phyloP scores from a whole-genome alignment of 2,329 filamentous ascomycete genomes.

The Fusarium camptoceras region DNA sequence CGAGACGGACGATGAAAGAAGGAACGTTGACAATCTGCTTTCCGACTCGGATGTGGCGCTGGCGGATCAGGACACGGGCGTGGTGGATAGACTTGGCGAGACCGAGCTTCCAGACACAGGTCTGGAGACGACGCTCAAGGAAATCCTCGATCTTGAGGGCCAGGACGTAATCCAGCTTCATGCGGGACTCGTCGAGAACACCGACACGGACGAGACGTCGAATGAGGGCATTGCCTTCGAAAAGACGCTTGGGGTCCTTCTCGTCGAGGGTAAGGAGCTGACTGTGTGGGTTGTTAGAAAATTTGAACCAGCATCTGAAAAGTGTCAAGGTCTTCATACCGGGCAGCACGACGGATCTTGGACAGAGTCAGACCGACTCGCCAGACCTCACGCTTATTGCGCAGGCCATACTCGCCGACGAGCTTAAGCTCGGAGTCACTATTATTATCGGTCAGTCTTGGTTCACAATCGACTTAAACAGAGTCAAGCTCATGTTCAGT shows the following conservation, averaged over 20 bases:
- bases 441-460: constrained; percentile 73
- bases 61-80: constrained; percentile 99
- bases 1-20: constrained; percentile 98
- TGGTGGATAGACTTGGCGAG: constrained; percentile 99
- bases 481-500: constrained; percentile 98
- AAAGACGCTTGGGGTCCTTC: constrained; percentile 99
- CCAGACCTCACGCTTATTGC: constrained; percentile 99
- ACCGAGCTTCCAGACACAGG: constrained; percentile 99
- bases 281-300: constrained; percentile 67
- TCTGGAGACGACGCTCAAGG: constrained; percentile 99
- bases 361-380: constrained; percentile 99
- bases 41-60: constrained; percentile 99
- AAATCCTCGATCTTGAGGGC: constrained; percentile 99
- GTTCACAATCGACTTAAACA: constrained; percentile 90
- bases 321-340: constrained; percentile 66
- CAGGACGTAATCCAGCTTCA: constrained; percentile 99
- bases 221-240: constrained; percentile 99
- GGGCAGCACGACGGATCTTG: constrained; percentile 99
- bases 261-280: constrained; percentile 99
- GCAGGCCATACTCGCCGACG: constrained; percentile 99
- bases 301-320: neutral
- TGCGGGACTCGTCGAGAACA: constrained; percentile 99
- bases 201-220: constrained; percentile 99
- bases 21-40: constrained; percentile 99
- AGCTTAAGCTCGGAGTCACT: constrained; percentile 99